Evolutionary conservation across 169 alveolate genomes (phyloP).

Genomic region (Eimeria praecox): DNA sequence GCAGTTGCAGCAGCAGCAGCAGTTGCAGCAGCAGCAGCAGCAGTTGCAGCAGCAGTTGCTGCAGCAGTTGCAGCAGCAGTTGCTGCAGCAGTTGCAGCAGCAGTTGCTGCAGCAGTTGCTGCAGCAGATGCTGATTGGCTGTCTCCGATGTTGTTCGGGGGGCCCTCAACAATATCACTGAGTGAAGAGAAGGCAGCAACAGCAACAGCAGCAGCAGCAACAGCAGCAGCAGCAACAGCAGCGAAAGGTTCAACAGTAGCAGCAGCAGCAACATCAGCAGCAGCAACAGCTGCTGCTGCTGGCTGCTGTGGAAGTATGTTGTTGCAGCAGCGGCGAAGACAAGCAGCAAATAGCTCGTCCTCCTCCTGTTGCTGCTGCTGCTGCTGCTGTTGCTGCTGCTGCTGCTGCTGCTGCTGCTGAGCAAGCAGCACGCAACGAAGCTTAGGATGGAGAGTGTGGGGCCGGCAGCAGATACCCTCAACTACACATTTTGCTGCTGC

Average conservation of each 20-base stretch:
- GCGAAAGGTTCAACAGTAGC: no score
- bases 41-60: slow-evolving; percentile 19
- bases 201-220: not conserved
- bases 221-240: not conserved
- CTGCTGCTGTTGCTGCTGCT: not conserved
- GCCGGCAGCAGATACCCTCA: no score
- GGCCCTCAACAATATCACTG: not conserved
- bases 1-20: not conserved
- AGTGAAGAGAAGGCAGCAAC: not conserved
- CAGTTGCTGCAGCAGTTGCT: not conserved
- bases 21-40: not conserved
- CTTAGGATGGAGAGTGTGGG: no score
- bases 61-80: not conserved
- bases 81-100: not conserved
- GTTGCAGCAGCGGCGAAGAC: slow-evolving; percentile 14
- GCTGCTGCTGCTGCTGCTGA: no score
- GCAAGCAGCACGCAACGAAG: not conserved
- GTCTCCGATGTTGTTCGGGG: no score
- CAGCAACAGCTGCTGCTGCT: not conserved
- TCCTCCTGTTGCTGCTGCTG: not conserved
- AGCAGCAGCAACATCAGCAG: slow-evolving; percentile 13
- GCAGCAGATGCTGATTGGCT: not conserved
- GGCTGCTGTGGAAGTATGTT: not conserved
- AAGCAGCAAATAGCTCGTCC: slow-evolving; percentile 18
- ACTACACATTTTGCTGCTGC: no score